Evolutionary conservation across 345 rosid genomes (phyloP).

Genomic region (Eucalyptus microcorys): DNA sequence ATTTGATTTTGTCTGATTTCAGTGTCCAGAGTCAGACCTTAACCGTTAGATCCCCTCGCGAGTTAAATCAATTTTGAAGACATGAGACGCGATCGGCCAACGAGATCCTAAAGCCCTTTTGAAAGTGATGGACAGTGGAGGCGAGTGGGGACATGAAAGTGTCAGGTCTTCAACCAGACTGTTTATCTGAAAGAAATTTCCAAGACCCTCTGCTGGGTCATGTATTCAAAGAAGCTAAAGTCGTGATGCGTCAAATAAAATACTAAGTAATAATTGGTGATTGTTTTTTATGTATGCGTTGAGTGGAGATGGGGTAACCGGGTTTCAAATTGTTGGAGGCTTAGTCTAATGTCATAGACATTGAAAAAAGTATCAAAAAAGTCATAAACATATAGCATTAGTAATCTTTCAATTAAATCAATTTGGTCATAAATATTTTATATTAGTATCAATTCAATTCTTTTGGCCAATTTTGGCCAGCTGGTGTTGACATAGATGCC

Average conservation of each 20-base stretch:
- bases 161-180: too few relatives aligned
- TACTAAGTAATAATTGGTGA: background rate
- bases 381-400: accelerated
- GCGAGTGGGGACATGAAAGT: too few relatives aligned
- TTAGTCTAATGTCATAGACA: too few relatives aligned
- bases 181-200: background rate
- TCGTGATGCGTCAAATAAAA: background rate
- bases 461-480: too few relatives aligned
- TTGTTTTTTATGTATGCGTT: too few relatives aligned
- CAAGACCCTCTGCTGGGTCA: accelerated
- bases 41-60: background rate
- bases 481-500: accelerated
- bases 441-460: accelerated
- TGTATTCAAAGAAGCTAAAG: background rate
- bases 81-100: background rate
- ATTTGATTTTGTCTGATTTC: background rate
- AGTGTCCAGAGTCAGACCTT: background rate
- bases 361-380: too few relatives aligned
- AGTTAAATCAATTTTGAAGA: background rate
- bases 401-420: accelerated
- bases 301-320: too few relatives aligned
- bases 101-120: background rate
- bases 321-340: too few relatives aligned
- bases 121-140: background rate
- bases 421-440: accelerated